Conservation (phyloP, 306 rosid species). For the Rosa lucieae region DNA sequence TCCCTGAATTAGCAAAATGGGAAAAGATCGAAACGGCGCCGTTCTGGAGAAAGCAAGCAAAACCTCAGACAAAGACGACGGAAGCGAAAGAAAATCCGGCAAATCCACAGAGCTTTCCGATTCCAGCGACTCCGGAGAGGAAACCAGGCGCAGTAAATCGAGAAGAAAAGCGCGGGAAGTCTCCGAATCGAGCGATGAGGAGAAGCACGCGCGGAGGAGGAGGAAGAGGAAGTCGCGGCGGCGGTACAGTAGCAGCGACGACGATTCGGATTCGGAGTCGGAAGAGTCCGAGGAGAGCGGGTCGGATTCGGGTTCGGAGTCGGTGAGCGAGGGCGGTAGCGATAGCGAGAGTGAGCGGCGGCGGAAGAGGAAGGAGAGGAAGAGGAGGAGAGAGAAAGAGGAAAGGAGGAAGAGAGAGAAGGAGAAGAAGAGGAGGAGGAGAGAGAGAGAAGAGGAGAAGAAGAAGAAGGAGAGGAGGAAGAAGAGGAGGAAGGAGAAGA, state of each 20-base stretch:
- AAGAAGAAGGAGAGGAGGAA: slow-evolving; percentile 43
- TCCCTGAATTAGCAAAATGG: slow-evolving; percentile 36
- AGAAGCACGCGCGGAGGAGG: slow-evolving; percentile 23
- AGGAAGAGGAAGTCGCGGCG: slow-evolving; percentile 55
- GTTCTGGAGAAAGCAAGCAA: slow-evolving; percentile 11
- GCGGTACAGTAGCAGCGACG: slow-evolving; percentile 59
- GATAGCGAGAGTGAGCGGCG: slow-evolving; percentile 51
- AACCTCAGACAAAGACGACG: slow-evolving; percentile 34
- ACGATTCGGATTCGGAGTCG: slow-evolving; percentile 38
- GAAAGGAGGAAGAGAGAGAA: slow-evolving; percentile 36
- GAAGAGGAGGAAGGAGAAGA: slow-evolving; percentile 55
- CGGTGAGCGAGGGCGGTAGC: slow-evolving; percentile 32
- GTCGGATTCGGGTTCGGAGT: slow-evolving; percentile 38
- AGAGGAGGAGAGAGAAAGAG: slow-evolving; percentile 24
- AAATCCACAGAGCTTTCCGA: slow-evolving; percentile 26
- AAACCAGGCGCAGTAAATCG: slow-evolving; percentile 37
- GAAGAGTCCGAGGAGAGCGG: slow-evolving; percentile 41
- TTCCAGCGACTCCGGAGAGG: slow-evolving; percentile 28
- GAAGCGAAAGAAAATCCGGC: slow-evolving; percentile 31
- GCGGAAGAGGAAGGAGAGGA: slow-evolving; percentile 34
- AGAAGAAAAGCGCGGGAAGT: slow-evolving; percentile 47
- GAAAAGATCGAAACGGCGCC: slow-evolving; percentile 42
- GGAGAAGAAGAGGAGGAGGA: slow-evolving; percentile 35
- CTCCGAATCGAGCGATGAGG: slow-evolving; percentile 45
- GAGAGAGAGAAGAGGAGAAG: slow-evolving; percentile 33